Evolutionary conservation across 2,329 filamentous ascomycete species (phyloP), one percentile per base, ranked within the genome.

Genomic region (Pseudogymnoascus sp.): DNA sequence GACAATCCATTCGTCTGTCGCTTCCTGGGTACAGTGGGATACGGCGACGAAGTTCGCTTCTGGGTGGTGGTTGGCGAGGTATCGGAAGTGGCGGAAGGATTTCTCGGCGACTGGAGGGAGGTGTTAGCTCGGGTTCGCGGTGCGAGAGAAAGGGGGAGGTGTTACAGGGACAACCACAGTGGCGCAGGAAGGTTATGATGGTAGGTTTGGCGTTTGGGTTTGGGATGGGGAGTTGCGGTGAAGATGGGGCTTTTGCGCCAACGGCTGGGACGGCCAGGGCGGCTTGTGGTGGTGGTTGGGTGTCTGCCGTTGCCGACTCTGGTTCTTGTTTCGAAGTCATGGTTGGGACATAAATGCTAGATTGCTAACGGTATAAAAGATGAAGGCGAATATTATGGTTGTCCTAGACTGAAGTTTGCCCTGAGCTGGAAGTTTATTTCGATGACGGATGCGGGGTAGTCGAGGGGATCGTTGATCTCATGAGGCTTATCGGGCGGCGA

Each of bases 101-200:
- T 89, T 88, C 71, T 89, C 87, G 12, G 86, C 86, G 72, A 89
- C 86, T 87, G 63, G 38, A 28, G 19, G 19, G 25, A 23, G 38
- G 14, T 62, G 41, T 58, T 45, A 52, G 52, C 38, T 33, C 3
- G 6, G 7, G 38, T 5, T 41, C 12, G 19, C 14, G 60, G 6
- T 52, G 25, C 35, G 42, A 5, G 25, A 35, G 19, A n/a, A n/a
- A 2, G 19, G n/a, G 6, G 22, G 5, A 38, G 6, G 16, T 12
- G 2, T 71, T 80, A 88, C 88, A 90, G 9, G 88, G 88, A 75
- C 87, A 90, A 35, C 88, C 88, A 71, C 87, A 91, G 72, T 91
- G 87, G 35, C 88, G 79, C 5, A 91, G 78, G 69, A 91, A 91
- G 14, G 84, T 80, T 19, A 91, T 74, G 1, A 91, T 71, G 0